A percentile compares a stretch with the other conserved stretches of the same genome.
These are phyloP conservation scores for Dicorynia guianensis DNA, from an alignment of 306 rosid species.

Conservation along the genomic window DNA sequence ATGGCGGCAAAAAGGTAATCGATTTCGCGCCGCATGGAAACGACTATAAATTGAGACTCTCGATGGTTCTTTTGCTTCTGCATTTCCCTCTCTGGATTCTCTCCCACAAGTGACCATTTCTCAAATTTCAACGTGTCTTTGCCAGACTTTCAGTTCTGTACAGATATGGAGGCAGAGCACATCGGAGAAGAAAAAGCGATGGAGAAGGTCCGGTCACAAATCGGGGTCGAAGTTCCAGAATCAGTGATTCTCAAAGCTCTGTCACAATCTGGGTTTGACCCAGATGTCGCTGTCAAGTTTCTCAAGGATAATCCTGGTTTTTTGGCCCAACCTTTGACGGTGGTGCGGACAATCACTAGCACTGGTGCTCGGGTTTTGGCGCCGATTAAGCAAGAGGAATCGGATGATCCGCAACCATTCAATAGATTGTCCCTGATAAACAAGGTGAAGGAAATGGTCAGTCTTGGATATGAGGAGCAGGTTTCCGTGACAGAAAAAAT, in stretches of 20 bases:
- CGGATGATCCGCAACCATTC: neutral
- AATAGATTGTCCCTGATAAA: neutral
- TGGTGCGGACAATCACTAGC: conserved; percentile 55
- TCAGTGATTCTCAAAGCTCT: conserved; percentile 16
- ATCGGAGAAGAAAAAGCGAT: conserved; percentile 14
- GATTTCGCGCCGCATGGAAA: conserved; percentile 52
- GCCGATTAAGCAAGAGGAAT: neutral
- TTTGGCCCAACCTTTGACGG: conserved; percentile 34
- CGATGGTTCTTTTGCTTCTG: neutral
- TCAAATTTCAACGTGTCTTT: neutral
- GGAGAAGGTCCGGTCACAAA: conserved; percentile 25
- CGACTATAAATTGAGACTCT: neutral
- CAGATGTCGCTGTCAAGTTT: conserved; percentile 31
- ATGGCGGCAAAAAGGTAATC: conserved; percentile 2
- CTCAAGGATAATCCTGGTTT: conserved; percentile 13
- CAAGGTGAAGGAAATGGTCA: conserved; percentile 31
- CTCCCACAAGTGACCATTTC: neutral
- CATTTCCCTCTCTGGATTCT: neutral
- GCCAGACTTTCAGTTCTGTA: neutral
- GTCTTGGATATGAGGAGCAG: neutral
- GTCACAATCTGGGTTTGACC: neutral
- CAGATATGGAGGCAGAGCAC: conserved; percentile 35
- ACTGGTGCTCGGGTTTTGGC: conserved; percentile 63
- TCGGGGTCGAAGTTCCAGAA: conserved; percentile 33
- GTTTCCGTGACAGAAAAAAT: neutral